Evolutionary conservation across 2,329 filamentous ascomycete genomes (phyloP).

Genomic region (Fusarium caatingaense): DNA sequence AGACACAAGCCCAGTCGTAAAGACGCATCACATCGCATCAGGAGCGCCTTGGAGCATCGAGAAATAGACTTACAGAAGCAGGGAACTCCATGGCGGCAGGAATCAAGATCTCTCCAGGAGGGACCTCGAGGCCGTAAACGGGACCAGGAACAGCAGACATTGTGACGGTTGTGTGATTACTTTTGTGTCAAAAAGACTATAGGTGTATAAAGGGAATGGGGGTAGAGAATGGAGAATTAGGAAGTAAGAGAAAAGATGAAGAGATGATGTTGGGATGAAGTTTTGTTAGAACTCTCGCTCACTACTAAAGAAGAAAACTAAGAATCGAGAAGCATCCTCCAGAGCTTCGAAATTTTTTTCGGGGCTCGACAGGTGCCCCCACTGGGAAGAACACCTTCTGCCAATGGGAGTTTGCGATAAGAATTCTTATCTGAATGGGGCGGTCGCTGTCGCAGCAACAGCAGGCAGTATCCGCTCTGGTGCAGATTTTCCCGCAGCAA

Average conservation of each 20-base stretch:
- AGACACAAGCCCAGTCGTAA: neutral
- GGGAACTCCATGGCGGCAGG: slow-evolving; percentile 82
- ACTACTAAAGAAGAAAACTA: slow-evolving; percentile 40
- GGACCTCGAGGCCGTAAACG: slow-evolving; percentile 93
- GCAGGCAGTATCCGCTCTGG: slow-evolving; percentile 35
- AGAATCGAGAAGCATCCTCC: slow-evolving; percentile 36
- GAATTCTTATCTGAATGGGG: slow-evolving; percentile 45
- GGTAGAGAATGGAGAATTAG: slow-evolving; percentile 17
- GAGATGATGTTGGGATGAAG: slow-evolving; percentile 33
- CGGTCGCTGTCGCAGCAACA: slow-evolving; percentile 52
- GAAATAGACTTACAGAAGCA: slow-evolving; percentile 75
- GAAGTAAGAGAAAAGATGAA: slow-evolving; percentile 21
- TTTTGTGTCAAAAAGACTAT: slow-evolving; percentile 4
- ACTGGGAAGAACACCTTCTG: slow-evolving; percentile 14
- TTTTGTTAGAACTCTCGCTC: slow-evolving; percentile 34
- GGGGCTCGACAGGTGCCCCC: slow-evolving; percentile 36
- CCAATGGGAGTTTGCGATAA: slow-evolving; percentile 51
- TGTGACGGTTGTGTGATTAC: slow-evolving; percentile 41
- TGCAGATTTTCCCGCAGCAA: slow-evolving; percentile 40
- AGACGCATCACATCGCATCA: neutral
- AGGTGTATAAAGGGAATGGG: neutral
- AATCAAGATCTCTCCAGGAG: slow-evolving; percentile 83
- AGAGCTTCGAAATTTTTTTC: slow-evolving; percentile 53
- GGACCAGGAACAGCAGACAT: slow-evolving; percentile 76
- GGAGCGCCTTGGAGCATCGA: neutral